Evolutionary conservation across 106 monocot species (phyloP), one percentile per base, ranked within the genome.

Genomic region (Agapanthus africanus): DNA sequence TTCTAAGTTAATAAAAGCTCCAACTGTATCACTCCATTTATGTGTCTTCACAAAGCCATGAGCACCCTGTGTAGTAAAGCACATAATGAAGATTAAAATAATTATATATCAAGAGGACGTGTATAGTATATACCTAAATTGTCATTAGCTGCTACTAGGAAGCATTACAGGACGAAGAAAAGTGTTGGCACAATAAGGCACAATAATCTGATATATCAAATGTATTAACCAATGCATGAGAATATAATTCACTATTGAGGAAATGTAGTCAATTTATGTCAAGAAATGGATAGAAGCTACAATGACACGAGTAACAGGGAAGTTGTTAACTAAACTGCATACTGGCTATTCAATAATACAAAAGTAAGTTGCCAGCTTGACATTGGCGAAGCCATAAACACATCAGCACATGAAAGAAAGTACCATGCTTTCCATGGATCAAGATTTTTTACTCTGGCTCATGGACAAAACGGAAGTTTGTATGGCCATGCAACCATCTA

Each of bases 41-140:
- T 99, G 88, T 71, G 90, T 81, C 52, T 79, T 93, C 32, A 83
- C 68, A 77, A 99, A 99, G n/a, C 99, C 99, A 90, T 99, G 99
- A 59, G 99, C 84, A 21, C 99, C 99, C 99, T 99, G 74, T 6
- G 40, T 50, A 37, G 37, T 15, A 73, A 40, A 28, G n/a, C 34
- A 68, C 32, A 61, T 26, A 40, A 25, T 41, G 16, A 70, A 67
- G 23, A 42, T 18, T 65, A 72, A 15, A 10, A 49, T 15, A 65
- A 22, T 69, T 21, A 42, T 30, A 41, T 34, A 9, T 16, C 21
- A 27, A 54, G 11, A 18, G 22, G 28, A 27, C 33, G 13, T 70
- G 6, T 35, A n/a, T n/a, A n/a, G n/a, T n/a, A n/a, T n/a, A 28
- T 6, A 34, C 22, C 18, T 9, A 69, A 51, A 39, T 4, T 14